Percentiles rank a stretch among this genome's conserved stretches.
phyloP scores from a whole-genome alignment of 2,329 filamentous ascomycete genomes.

The Cryphonectria naterciae region DNA sequence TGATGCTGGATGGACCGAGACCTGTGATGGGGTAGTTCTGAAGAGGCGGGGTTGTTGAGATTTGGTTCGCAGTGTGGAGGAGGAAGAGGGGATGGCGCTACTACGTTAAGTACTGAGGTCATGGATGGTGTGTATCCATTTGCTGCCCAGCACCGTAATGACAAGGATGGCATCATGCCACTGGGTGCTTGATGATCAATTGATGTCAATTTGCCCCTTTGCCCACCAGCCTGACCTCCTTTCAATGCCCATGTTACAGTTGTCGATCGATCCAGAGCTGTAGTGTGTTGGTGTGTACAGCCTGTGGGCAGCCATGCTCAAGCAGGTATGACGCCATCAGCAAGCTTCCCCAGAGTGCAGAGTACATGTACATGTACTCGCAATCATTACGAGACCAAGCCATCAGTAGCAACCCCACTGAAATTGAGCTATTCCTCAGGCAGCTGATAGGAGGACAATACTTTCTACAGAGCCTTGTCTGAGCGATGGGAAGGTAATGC shows the following conservation, averaged over 20 bases:
- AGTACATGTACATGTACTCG: not conserved
- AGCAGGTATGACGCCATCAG: constrained; percentile 14
- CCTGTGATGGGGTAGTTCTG: not conserved
- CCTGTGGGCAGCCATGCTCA: not conserved
- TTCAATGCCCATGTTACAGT: not conserved
- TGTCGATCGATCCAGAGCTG: not conserved
- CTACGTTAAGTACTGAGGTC: constrained; percentile 9
- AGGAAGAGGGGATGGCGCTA: constrained; percentile 10
- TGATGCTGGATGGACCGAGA: not conserved
- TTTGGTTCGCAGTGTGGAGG: not conserved
- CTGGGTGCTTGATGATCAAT: not conserved
- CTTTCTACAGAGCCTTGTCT: not conserved
- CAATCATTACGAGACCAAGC: not conserved
- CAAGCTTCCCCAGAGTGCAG: not conserved
- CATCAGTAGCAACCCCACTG: not conserved
- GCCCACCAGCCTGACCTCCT: not conserved
- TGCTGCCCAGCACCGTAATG: not conserved
- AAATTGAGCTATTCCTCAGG: not conserved
- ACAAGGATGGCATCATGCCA: not conserved
- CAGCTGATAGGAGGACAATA: not conserved
- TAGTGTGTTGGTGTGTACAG: not conserved
- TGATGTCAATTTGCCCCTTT: not conserved
- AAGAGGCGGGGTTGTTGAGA: not conserved
- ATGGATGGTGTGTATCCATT: not conserved
- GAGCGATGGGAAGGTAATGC: not conserved